phyloP scores from a whole-genome alignment of 1,139 yeast species.

The Suhomyces wounanorum region DNA sequence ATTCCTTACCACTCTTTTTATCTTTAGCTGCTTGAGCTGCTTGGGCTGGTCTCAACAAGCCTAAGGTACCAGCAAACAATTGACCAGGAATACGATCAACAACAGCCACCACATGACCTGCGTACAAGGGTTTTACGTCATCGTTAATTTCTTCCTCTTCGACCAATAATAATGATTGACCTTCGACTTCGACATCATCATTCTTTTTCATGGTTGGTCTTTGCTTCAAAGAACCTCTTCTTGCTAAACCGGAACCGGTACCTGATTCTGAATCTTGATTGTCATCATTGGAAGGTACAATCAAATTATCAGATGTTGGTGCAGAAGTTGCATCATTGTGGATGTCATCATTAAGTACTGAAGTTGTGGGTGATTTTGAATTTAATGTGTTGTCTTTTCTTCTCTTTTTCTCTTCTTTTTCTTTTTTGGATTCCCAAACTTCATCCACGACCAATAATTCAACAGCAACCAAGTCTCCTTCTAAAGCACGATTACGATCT shows the following conservation, averaged over 20 bases:
- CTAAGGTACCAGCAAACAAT: constrained; percentile 89
- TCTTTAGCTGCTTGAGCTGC: constrained; percentile 85
- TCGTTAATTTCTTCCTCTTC: constrained; percentile 97
- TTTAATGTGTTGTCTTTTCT: constrained; percentile 65
- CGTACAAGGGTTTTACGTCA: constrained; percentile 89
- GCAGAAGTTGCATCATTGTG: constrained; percentile 72
- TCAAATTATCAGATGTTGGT: constrained; percentile 18
- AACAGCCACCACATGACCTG: constrained; percentile 98
- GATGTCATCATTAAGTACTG: constrained; percentile 58
- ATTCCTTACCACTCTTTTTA: constrained; percentile 56
- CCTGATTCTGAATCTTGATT: constrained; percentile 23
- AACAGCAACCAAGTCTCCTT: constrained; percentile 94
- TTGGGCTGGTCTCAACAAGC: constrained; percentile 92
- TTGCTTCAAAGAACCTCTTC: constrained; percentile 91
- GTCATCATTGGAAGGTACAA: constrained; percentile 18
- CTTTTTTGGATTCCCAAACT: constrained; percentile 95
- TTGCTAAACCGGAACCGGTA: constrained; percentile 52
- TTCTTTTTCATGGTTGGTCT: constrained; percentile 98
- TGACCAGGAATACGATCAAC: constrained; percentile 98
- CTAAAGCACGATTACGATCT: constrained; percentile 95
- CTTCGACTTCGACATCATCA: constrained; percentile 98
- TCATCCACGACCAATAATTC: constrained; percentile 94
- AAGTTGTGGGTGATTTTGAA: constrained; percentile 32
- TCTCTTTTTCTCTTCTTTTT: constrained; percentile 95
- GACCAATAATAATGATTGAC: constrained; percentile 84